Evolutionary conservation across 345 rosid genomes (phyloP), one percentile per base, ranked within the genome.

Genomic region (Sisymbrium irio): DNA sequence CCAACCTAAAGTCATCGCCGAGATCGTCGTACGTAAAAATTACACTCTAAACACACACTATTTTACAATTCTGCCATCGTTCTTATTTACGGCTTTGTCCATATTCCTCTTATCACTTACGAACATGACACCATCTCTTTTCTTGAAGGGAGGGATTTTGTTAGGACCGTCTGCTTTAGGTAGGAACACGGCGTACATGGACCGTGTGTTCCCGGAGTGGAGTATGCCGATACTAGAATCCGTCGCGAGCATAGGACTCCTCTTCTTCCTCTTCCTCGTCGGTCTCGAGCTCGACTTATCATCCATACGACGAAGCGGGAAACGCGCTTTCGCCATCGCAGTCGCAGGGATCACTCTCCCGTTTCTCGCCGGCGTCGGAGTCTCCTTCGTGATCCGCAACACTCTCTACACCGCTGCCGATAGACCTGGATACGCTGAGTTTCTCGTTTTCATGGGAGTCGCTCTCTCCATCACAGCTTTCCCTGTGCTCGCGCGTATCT

Each of bases 381-480:
- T 85, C 8, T 81, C 96, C 3, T 81, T 79, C 49, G 75, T 89
- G 73, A 84, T 91, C 57, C 79, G 92, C 0, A 83, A 68, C 14
- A 68, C 84, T 4, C 76, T 71, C 14, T 77, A 77, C 76, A 65
- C 71, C 17, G 82, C 79, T 25, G 80, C 82, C 0, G 81, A 81
- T 13, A 61, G 74, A 68, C 93, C 90, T 18, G 89, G 93, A 0
- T 89, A 50, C 58, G 88, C 77, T 0, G 90, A 84, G 46, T 91
- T 83, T 79, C 65, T 91, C 6, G 89, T 91, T 25, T 91, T 91
- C 84, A 89, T 89, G 90, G 96, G 96, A n/a, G 97, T 93, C 5
- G 86, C 97, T 15, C 90, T 93, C 71, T 93, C 98, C 7, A 89
- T 93, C 80, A 94, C 98, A 3, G 97, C 97, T 13, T 94, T 94